phyloP scores from a whole-genome alignment of 345 rosid species.

The Salix udensis region DNA sequence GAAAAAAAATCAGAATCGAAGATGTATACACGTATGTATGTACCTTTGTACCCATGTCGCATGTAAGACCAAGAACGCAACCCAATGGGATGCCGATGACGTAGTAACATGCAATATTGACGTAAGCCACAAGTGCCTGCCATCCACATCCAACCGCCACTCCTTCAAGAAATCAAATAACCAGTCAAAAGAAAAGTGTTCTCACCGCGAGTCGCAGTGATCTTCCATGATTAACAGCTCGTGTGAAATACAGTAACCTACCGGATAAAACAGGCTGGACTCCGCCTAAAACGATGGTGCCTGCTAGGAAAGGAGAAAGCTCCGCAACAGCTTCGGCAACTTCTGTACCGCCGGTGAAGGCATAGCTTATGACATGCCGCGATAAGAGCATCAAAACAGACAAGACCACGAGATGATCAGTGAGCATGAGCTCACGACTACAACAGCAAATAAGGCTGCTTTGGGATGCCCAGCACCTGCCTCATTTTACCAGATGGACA shows the following conservation, averaged over 20 bases:
- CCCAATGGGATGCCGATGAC: constrained; percentile 40
- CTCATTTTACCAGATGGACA: constrained; percentile 33
- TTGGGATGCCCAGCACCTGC: constrained; percentile 44
- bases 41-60: constrained; percentile 30
- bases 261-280: constrained; percentile 45
- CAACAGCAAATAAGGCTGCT: constrained; percentile 35
- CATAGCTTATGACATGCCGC: constrained; percentile 42
- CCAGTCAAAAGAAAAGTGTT: background rate
- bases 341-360: constrained; percentile 34
- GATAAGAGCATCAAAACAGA: constrained; percentile 26
- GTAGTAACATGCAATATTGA: constrained; percentile 46
- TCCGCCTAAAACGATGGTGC: constrained; percentile 37
- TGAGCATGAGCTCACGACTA: constrained; percentile 29
- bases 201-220: too few relatives aligned
- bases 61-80: constrained; percentile 35
- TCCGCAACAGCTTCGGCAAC: constrained; percentile 42
- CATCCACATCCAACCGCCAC: constrained; percentile 54
- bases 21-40: background rate
- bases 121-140: constrained; percentile 49
- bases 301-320: constrained; percentile 37
- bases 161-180: constrained; percentile 13
- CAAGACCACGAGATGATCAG: constrained; percentile 27
- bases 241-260: background rate
- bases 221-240: too few relatives aligned
- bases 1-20: too few relatives aligned